These are phyloP conservation scores for Rubroshorea leprosula DNA, from an alignment of 345 rosid species.

Conservation along the genomic window DNA sequence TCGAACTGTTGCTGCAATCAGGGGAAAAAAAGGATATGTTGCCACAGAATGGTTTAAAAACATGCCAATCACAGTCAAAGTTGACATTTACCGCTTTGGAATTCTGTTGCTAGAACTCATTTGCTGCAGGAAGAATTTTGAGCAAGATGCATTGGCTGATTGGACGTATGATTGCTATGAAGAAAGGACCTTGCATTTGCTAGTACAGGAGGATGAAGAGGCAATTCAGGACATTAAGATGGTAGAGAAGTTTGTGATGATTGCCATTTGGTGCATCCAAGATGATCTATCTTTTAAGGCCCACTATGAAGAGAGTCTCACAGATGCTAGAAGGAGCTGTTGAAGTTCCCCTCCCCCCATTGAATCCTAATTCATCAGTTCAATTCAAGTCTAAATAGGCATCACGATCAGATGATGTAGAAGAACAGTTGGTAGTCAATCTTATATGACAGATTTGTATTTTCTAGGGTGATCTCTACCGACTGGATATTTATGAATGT, in stretches of 20 bases:
- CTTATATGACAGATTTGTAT: too few relatives aligned
- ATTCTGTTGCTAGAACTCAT: conserved; percentile 36
- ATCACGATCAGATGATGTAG: too few relatives aligned
- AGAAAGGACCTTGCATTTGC: conserved; percentile 22
- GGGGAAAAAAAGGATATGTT: conserved; percentile 2
- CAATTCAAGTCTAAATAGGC: too few relatives aligned
- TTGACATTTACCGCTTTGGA: conserved; percentile 40
- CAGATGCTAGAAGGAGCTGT: conserved; percentile 40
- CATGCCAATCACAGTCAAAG: conserved; percentile 35
- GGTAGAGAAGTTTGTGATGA: conserved; percentile 22
- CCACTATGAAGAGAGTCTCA: conserved; percentile 32
- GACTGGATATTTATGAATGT: too few relatives aligned
- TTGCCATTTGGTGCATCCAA: conserved; percentile 43
- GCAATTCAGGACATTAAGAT: conserved; percentile 14
- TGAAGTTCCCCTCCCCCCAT: conserved; percentile 28
- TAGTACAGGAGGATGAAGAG: conserved; percentile 23
- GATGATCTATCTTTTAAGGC: conserved; percentile 33
- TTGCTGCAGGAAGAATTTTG: conserved; percentile 27
- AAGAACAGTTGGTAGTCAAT: too few relatives aligned
- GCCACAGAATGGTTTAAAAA: conserved; percentile 14
- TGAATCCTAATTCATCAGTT: too few relatives aligned
- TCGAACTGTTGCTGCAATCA: not conserved
- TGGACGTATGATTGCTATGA: conserved; percentile 32
- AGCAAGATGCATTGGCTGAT: conserved; percentile 16
- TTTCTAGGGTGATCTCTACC: too few relatives aligned